Base-by-base conservation (phyloP, 495 filamentous ascomycete species). In the Ramalina peruviana region DNA sequence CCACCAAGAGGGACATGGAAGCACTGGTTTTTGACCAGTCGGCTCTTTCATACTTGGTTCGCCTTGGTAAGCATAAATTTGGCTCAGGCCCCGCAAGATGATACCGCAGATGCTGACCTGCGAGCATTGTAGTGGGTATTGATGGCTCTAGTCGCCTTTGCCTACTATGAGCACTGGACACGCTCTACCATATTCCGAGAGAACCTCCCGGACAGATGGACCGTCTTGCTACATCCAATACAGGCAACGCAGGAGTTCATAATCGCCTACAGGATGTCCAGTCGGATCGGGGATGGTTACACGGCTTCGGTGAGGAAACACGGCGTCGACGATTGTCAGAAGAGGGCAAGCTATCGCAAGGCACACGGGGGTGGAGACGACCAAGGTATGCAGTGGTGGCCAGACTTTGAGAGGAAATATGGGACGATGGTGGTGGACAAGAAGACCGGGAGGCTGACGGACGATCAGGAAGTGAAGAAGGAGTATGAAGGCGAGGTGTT, bases 291-390 rank as follows among this genome's bases (percentile, higher is more conserved):
- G 20, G 75, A 80, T 3, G 72, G 73, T 53, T 61, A 76, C 51
- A 79, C 80, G 36, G 69, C 72, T 21, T 83, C 85, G 64, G 76
- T 76, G 68, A 72, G 88, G 37, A 67, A 73, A 49, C 70, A 71
- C 52, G 74, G 76, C 30, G 66, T 82, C 50, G 85, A 92, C 37
- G 88, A 96, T 67, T 81, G 85, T 36, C 68, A 76, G 62, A 92
- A 93, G 76, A 71, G 88, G 53, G 68, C 69, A 40, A 74, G 81
- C 64, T 96, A 84, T 64, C 79, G 85, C 43, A 76, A 82, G 68
- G 86, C 85, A 46, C 86, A 94, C 73, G 88, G 86, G 55, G 73
- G 79, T 25, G 43, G 46, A 38, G 50, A 43, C 1, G 30, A 19
- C 40, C 66, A 75, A 53, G 64, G 64, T 4, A 61, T 70, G 54